These are phyloP conservation scores for Tetrahymena borealis DNA, from an alignment of 73 alveolate genomes.

Conservation along the genomic window DNA sequence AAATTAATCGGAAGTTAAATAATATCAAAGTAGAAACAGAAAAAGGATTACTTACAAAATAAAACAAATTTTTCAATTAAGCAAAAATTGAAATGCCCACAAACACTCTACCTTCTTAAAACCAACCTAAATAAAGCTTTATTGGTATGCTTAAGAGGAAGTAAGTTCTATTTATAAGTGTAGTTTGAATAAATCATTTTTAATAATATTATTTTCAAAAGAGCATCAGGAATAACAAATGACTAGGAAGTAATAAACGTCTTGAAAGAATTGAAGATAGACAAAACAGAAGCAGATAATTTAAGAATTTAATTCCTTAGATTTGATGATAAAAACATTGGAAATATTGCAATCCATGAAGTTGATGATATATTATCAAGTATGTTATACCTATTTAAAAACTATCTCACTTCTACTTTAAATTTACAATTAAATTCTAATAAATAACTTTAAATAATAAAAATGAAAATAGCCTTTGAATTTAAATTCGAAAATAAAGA, in stretches of 20 bases:
- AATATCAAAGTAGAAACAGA: no score
- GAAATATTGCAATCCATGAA: not conserved
- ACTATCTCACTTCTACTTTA: not conserved
- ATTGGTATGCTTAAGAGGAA: not conserved
- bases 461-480: not conserved
- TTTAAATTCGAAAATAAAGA: not conserved
- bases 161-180: not conserved
- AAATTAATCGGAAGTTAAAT: not conserved
- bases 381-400: not conserved
- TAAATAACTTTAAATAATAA: not conserved
- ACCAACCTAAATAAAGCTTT: no score
- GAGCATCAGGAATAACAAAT: not conserved
- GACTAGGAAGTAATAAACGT: not conserved
- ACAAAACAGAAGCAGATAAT: not conserved
- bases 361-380: not conserved
- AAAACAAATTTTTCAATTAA: no score
- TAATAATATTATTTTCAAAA: not conserved
- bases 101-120: no score
- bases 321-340: not conserved
- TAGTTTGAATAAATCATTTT: not conserved
- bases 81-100: no score
- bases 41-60: no score
- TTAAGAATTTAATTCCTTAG: not conserved
- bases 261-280: not conserved
- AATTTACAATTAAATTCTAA: not conserved